Base-by-base conservation (phyloP, 352 stramenopile species). In the Phytopythium aichiense region DNA sequence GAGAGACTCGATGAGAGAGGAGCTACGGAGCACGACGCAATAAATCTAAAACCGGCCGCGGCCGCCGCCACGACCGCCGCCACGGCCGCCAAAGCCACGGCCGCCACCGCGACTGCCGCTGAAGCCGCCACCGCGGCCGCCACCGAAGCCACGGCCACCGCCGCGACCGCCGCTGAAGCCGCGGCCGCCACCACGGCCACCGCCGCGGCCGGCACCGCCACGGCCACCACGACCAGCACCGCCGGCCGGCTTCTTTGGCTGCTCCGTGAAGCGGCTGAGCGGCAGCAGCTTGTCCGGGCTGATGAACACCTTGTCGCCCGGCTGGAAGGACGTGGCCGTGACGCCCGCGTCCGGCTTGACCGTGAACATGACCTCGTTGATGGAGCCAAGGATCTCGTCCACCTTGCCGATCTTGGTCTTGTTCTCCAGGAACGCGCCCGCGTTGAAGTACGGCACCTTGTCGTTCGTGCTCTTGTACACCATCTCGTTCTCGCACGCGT, bases 401-500 rank as follows among this genome's bases (percentile, higher is more conserved):
- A 99, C 88, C 74, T 99, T 99, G 65, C 97, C 97, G 66, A 99
- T 98, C 71, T 98, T 97, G 64, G 94, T 98, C 83, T 99, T 99
- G 85, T 99, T 99, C 72, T 99, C 95, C 4, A 99, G 82, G 85
- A 98, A 99, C 25, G 98, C 87, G 51, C 91, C 92, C 25, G 97
- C 97, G 73, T 99, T 99, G 68, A 99, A 99, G 77, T 99, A 99
- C 28, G 97, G 97, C 64, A 99, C 89, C 76, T 95, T 97, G 61
- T 92, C 69, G 67, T 98, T 91, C 40, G 91, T 98, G 72, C 96
- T 97, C 80, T 98, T 98, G 81, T 95, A 99, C 33, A 99, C 89
- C 81, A 99, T 94, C 76, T 99, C 96, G 58, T 96, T 96, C 84
- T 99, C 97, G 63, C 92, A 98, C 63, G 96, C 85, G 79, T 99